These are phyloP conservation scores for Cystobasidium sp. DNA, from an alignment of 1,284 basidiomycete genomes.

Conservation along the genomic window DNA sequence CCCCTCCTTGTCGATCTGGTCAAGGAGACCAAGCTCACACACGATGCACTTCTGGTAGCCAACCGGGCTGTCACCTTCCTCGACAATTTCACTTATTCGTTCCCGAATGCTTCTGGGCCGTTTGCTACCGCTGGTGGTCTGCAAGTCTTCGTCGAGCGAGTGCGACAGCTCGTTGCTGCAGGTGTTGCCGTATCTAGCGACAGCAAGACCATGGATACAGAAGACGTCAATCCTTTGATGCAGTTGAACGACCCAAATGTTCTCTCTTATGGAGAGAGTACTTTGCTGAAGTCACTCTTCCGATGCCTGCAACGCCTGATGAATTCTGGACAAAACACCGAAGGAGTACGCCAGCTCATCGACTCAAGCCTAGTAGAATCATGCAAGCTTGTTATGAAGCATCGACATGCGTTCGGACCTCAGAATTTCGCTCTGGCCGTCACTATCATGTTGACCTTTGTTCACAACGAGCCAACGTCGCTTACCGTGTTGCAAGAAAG, in stretches of 20 bases:
- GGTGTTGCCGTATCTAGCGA: constrained; percentile 31
- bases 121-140: constrained; percentile 87
- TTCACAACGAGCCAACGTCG: constrained; percentile 98
- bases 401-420: constrained; percentile 81
- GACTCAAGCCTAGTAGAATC: constrained; percentile 86
- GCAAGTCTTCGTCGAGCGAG: constrained; percentile 79
- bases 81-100: constrained; percentile 89
- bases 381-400: constrained; percentile 83
- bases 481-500: constrained; percentile 89
- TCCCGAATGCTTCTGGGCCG: constrained; percentile 81
- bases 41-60: constrained; percentile 60
- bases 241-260: constrained; percentile 7
- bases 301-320: constrained; percentile 95
- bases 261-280: constrained; percentile 14
- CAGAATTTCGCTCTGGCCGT: constrained; percentile 84
- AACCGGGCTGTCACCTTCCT: constrained; percentile 82
- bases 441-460: constrained; percentile 96
- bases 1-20: constrained; percentile 86
- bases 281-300: constrained; percentile 82
- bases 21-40: constrained; percentile 60
- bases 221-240: constrained; percentile 52
- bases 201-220: constrained; percentile 73
- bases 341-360: constrained; percentile 91
- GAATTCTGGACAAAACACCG: constrained; percentile 83
- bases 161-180: constrained; percentile 66